phyloP scores from a whole-genome alignment of 305 asterid species.

The Fraxinus paxiana region DNA sequence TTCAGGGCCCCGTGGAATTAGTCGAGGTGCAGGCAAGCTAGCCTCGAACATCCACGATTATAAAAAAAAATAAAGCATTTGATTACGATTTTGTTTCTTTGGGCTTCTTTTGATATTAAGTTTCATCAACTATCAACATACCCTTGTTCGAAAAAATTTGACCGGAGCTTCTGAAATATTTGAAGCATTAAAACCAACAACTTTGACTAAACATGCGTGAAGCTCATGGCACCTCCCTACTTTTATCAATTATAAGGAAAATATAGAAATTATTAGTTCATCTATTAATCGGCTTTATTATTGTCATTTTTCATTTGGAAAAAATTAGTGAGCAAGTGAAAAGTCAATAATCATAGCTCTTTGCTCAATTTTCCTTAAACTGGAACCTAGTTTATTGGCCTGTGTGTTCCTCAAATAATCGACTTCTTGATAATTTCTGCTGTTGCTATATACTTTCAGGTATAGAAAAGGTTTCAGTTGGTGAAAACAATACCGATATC shows the following conservation, averaged over 20 bases:
- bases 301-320: neutral
- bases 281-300: neutral
- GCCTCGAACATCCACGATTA: no score
- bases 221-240: neutral
- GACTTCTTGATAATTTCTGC: neutral
- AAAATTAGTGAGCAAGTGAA: conserved; percentile 1
- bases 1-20: no score
- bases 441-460: conserved; percentile 38
- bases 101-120: neutral
- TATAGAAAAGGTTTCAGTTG: conserved; percentile 29
- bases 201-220: neutral
- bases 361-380: conserved; percentile 4
- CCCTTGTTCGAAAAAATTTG: neutral
- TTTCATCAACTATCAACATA: neutral
- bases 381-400: neutral
- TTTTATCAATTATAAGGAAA: neutral
- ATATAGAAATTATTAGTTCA: neutral
- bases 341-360: neutral
- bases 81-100: neutral
- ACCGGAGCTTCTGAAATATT: neutral
- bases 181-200: neutral
- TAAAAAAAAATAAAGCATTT: neutral
- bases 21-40: no score
- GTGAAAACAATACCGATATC: conserved; percentile 35
- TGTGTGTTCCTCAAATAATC: neutral